Conservation (phyloP, 441 rosid genomes). For the Hura crepitans region DNA sequence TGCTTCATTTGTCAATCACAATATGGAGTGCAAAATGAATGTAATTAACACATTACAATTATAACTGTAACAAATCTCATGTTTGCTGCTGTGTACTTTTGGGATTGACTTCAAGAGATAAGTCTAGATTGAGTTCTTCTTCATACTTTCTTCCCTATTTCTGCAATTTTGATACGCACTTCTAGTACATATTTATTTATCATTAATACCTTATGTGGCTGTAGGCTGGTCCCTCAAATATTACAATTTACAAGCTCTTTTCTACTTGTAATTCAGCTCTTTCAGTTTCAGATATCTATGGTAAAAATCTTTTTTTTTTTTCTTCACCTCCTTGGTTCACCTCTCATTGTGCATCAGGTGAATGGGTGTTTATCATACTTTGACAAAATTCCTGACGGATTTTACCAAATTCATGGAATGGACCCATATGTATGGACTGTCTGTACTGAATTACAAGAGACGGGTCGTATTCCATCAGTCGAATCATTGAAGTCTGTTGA, state of each 20-base stretch:
- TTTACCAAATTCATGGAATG: conserved; percentile 84
- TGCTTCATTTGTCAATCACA: not conserved
- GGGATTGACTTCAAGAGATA: not conserved
- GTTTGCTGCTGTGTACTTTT: not conserved
- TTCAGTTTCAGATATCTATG: not conserved
- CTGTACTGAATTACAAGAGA: conserved; percentile 77
- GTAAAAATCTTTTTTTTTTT: not conserved
- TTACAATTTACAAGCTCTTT: not conserved
- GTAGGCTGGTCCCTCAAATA: not conserved
- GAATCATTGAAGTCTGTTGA: conserved; percentile 79
- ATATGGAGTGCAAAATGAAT: not conserved
- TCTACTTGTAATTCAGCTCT: not conserved
- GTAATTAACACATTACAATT: not conserved
- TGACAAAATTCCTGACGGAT: conserved; percentile 94
- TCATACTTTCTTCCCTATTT: not conserved
- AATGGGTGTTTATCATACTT: conserved; percentile 90
- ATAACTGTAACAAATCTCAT: not conserved
- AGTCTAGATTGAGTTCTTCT: not conserved
- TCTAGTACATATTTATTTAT: not conserved
- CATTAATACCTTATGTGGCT: not conserved
- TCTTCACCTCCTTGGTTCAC: conserved; percentile 8
- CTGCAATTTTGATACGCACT: not conserved
- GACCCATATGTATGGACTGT: conserved; percentile 89
- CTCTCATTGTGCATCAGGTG: conserved; percentile 51
- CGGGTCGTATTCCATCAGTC: conserved; percentile 83